A percentile compares a stretch with the other conserved stretches of the same genome.
These are phyloP conservation scores for Pythium chondricola DNA, from an alignment of 352 stramenopile genomes.

Conservation along the genomic window DNA sequence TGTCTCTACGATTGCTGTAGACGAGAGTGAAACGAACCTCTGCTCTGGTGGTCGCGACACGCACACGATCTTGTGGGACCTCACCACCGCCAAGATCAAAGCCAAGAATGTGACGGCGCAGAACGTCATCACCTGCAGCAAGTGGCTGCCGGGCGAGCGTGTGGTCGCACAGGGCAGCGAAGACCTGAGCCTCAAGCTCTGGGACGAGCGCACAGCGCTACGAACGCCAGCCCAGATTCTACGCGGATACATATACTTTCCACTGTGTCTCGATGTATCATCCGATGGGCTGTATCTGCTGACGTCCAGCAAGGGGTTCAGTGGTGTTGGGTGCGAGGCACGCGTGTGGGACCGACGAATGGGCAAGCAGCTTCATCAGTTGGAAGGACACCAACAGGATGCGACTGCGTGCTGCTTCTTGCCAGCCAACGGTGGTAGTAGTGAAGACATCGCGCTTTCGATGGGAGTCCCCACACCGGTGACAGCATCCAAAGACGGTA, in stretches of 20 bases:
- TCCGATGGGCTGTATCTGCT: conserved; percentile 51
- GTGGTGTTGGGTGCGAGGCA: conserved; percentile 66
- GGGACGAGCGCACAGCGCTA: conserved; percentile 54
- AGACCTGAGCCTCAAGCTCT: conserved; percentile 75
- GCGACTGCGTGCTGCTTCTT: conserved; percentile 71
- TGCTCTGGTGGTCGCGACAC: conserved; percentile 81
- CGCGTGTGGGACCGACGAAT: conserved; percentile 77
- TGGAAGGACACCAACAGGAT: conserved; percentile 69
- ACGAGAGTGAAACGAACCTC: conserved; percentile 42
- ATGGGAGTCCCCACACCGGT: conserved; percentile 29
- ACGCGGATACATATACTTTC: conserved; percentile 77
- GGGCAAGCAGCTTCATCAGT: conserved; percentile 47
- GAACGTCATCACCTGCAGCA: conserved; percentile 84
- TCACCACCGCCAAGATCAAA: conserved; percentile 37
- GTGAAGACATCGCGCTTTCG: neutral
- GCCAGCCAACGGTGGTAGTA: conserved; percentile 5
- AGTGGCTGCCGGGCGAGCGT: conserved; percentile 57
- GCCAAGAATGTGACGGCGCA: conserved; percentile 65
- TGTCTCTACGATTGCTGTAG: conserved; percentile 55
- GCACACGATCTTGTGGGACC: conserved; percentile 74
- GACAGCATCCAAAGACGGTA: conserved; percentile 77
- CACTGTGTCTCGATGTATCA: conserved; percentile 53
- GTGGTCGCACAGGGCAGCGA: conserved; percentile 75
- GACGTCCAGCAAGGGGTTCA: conserved; percentile 85
- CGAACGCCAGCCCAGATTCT: conserved; percentile 46